Evolutionary conservation across 1,284 basidiomycete species (phyloP), one percentile per base, ranked within the genome.

Genomic region (Stereum hirsutum): DNA sequence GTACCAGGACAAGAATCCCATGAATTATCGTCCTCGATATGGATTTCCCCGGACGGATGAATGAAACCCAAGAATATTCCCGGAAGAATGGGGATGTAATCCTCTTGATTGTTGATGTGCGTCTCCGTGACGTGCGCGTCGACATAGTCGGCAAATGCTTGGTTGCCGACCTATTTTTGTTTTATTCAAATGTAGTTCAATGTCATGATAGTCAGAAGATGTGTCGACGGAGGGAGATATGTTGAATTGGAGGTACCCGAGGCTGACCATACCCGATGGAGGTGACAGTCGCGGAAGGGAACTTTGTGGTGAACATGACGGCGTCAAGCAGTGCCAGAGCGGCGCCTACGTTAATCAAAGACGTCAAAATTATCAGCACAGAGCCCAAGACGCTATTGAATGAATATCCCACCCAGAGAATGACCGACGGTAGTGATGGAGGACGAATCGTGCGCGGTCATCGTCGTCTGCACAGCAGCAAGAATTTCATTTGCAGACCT

Each of bases 141-240:
- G 15, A 82, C 68, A 46, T 72, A 80, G 50, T 77, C 48, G 1
- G 78, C 78, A 48, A 78, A 80, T 10, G 61, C 72, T 50, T 73
- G 65, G 52, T 83, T 82, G 6, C 80, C 81, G 28, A 81, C 27
- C 34, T 45, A 44, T 30, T 30, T 30, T 30, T 30, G 28, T 30
- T 30, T 30, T 8, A 30, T 30, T 30, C n/a, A n/a, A n/a, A n/a
- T n/a, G n/a, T n/a, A n/a, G n/a, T n/a, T n/a, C n/a, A n/a, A n/a
- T n/a, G n/a, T n/a, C n/a, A n/a, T 8, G 28, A 8, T n/a, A 30
- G 28, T 30, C n/a, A n/a, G n/a, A n/a, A n/a, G n/a, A n/a, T n/a
- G n/a, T n/a, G n/a, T n/a, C n/a, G n/a, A n/a, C n/a, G n/a, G n/a
- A n/a, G n/a, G n/a, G n/a, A n/a, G n/a, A n/a, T n/a, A n/a, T n/a